These are phyloP conservation scores for Alternaria postmessia DNA, from an alignment of 2,329 filamentous ascomycete species.

Conservation along the genomic window DNA sequence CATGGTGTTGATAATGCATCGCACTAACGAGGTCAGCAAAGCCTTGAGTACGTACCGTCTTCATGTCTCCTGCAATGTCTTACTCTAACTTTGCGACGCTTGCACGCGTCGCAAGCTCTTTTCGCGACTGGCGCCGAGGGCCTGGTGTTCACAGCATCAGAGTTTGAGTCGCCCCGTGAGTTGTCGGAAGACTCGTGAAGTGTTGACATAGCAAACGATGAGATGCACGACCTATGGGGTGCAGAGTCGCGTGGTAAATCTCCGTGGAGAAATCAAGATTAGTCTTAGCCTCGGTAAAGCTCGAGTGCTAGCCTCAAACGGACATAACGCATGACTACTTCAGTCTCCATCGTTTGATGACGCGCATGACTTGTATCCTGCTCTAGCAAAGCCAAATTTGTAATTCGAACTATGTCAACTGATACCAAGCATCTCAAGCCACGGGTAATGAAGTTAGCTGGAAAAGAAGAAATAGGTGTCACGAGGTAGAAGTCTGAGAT, in stretches of 20 bases:
- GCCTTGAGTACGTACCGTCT: not conserved
- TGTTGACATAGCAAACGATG: not conserved
- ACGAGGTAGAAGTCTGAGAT: too few relatives aligned
- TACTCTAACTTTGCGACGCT: conserved; percentile 2
- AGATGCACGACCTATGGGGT: not conserved
- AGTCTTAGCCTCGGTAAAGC: too few relatives aligned
- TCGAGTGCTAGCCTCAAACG: too few relatives aligned
- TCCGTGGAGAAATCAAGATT: not conserved
- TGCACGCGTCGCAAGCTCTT: conserved; percentile 2
- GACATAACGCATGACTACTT: too few relatives aligned
- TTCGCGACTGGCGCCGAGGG: not conserved
- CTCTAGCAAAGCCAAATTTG: too few relatives aligned
- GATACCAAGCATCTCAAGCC: too few relatives aligned
- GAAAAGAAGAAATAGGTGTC: too few relatives aligned
- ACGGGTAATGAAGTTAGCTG: too few relatives aligned
- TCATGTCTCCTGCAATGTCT: not conserved
- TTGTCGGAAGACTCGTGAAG: not conserved
- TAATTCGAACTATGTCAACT: too few relatives aligned
- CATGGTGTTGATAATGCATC: conserved; percentile 1
- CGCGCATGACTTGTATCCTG: too few relatives aligned
- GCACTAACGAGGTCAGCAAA: not conserved
- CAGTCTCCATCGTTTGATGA: too few relatives aligned
- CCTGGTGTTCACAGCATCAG: not conserved
- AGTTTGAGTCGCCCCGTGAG: not conserved
- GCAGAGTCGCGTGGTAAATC: not conserved